Percentiles rank a stretch among this genome's conserved stretches.
Conservation (phyloP, 2,329 filamentous ascomycete species). For the Aspergillus pseudonomiae region DNA sequence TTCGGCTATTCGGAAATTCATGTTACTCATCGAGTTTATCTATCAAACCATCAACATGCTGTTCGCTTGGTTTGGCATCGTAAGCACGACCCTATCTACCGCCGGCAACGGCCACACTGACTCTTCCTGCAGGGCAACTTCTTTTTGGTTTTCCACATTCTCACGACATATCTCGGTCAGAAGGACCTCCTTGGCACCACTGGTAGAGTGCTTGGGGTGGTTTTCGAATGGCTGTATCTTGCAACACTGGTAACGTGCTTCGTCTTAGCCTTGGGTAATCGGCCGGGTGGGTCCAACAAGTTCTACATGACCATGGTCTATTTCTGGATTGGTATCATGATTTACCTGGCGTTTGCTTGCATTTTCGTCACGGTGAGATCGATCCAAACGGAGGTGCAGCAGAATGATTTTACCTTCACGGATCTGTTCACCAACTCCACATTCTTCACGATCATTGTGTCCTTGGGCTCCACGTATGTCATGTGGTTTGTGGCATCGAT, state of each 20-base stretch:
- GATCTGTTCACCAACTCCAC: conserved; percentile 83
- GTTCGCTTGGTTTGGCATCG: conserved; percentile 97
- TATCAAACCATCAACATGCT: conserved; percentile 97
- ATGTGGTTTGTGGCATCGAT: conserved; percentile 91
- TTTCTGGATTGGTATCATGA: conserved; percentile 96
- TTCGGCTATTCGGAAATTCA: conserved; percentile 80
- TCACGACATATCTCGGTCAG: conserved; percentile 81
- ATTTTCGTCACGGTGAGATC: conserved; percentile 90
- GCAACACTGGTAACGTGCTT: conserved; percentile 92
- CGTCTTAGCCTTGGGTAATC: conserved; percentile 89
- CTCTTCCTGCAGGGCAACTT: conserved; percentile 71
- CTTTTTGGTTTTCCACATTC: conserved; percentile 97
- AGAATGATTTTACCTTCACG: conserved; percentile 66
- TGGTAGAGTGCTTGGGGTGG: conserved; percentile 78
- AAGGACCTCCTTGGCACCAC: conserved; percentile 70
- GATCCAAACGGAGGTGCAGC: conserved; percentile 70
- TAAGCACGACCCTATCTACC: conserved; percentile 34
- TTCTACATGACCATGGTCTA: conserved; percentile 97
- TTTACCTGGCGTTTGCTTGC: conserved; percentile 92
- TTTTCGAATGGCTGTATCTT: conserved; percentile 96
- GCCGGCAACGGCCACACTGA: conserved; percentile 13
- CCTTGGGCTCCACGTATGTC: conserved; percentile 86
- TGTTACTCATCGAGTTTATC: conserved; percentile 88
- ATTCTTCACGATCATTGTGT: conserved; percentile 93
- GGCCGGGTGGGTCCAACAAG: conserved; percentile 88